phyloP scores from a whole-genome alignment of 192 early-diverging fungal genomes.

The Backusella psychrophila region DNA sequence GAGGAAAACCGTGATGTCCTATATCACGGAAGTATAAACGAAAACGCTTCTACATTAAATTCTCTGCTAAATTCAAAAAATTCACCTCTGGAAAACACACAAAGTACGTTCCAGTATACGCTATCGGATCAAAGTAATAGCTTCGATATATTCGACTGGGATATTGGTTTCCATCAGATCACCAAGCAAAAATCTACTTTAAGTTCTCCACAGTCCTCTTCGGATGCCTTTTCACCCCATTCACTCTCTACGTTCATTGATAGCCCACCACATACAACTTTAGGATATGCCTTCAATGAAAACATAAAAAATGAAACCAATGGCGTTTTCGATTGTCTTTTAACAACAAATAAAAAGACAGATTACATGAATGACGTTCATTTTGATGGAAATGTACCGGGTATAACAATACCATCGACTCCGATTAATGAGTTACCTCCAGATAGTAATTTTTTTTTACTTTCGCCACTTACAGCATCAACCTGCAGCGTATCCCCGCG shows the following conservation, averaged over 20 bases:
- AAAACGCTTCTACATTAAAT: not conserved
- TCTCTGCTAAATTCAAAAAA: not conserved
- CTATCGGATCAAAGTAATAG: not conserved
- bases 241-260: not conserved
- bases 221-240: conserved; percentile 3
- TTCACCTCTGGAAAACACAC: not conserved
- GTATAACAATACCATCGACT: conserved; percentile 17
- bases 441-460: not conserved
- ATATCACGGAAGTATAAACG: not conserved
- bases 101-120: not conserved
- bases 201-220: conserved; percentile 5
- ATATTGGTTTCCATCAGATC: not conserved
- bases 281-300: not conserved
- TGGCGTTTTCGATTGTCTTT: not conserved
- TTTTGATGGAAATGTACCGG: conserved; percentile 5
- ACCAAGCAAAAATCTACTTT: not conserved
- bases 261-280: not conserved
- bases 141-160: conserved; percentile 8
- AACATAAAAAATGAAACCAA: not conserved
- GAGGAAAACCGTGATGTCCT: not conserved
- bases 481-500: not conserved
- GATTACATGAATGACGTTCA: not conserved
- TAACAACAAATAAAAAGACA: not conserved
- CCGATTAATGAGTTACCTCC: not conserved
- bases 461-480: not conserved